Evolutionary conservation across 306 rosid species (phyloP), one percentile per base, ranked within the genome.

Genomic region (Cicer pinnatifidum): DNA sequence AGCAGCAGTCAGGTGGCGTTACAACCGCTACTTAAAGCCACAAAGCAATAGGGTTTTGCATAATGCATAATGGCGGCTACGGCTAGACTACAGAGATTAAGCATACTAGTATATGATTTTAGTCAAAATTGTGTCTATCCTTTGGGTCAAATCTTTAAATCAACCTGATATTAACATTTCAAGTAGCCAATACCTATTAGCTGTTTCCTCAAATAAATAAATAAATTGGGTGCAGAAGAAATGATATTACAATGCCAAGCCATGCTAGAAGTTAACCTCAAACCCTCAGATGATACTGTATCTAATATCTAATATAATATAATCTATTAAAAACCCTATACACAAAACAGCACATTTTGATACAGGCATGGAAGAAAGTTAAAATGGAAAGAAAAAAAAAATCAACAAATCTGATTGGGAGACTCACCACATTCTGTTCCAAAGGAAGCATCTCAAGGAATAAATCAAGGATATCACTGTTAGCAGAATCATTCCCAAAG

Each of bases 381-480:
- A 16, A 50, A 72, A 43, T 41, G 1, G 9, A 1, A 20, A 20
- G 0, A 28, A 28, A 28, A 62, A 16, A 44, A 5, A 56, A 53
- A 51, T 28, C 16, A 82, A 65, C 52, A 17, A 37, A 80, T 53
- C 37, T 62, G 72, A 68, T 66, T 37, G 48, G 43, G 57, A 81
- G 15, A 85, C 92, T 85, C 73, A 90, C 98, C 83, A 86, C 91
- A 87, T 84, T 86, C 66, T 88, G 90, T 46, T 93, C 98, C 65
- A 77, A 47, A 39, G 90, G 90, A 84, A 93, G 89, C 81, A 77
- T 58, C 85, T 87, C 96, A 16, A 91, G 89, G 65, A 87, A 81
- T 77, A 91, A 78, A 82, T 88, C 89, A 71, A 91, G 93, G 69
- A 94, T 88, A 63, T 94, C 99, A 60, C 86, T 78, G 71, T 91